Percentiles rank a stretch among this genome's conserved stretches.
These are phyloP conservation scores for Boletellus ananas DNA, from an alignment of 768 basidiomycete genomes.

Conservation along the genomic window DNA sequence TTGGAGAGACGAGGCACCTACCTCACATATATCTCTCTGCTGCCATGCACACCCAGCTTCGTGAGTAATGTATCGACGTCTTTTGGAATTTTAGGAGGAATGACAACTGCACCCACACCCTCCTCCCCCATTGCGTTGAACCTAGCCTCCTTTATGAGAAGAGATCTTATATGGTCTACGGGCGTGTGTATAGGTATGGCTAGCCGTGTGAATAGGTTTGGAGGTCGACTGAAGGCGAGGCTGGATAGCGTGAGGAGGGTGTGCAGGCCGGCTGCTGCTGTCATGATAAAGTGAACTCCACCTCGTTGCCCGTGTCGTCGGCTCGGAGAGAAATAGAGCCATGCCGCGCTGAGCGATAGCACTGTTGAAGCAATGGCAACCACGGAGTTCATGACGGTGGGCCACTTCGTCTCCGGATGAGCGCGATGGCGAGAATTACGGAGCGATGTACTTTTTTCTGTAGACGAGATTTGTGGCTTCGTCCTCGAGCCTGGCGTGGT, in stretches of 20 bases:
- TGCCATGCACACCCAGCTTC: slow-evolving; percentile 53
- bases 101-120: slow-evolving; percentile 3
- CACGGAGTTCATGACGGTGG: not conserved
- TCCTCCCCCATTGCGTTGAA: slow-evolving; percentile 24
- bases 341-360: slow-evolving; percentile 17
- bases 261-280: slow-evolving; percentile 13
- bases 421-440: not conserved
- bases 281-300: slow-evolving; percentile 3
- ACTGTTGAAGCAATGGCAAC: slow-evolving; percentile 10
- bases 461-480: no score
- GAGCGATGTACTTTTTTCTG: no score
- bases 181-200: slow-evolving; percentile 52
- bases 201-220: slow-evolving; percentile 60
- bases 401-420: not conserved
- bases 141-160: slow-evolving; percentile 42
- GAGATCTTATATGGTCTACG: slow-evolving; percentile 46
- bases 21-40: slow-evolving; percentile 58
- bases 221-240: slow-evolving; percentile 37
- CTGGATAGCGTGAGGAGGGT: slow-evolving; percentile 14
- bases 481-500: no score
- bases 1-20: slow-evolving; percentile 25
- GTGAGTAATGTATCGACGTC: slow-evolving; percentile 52
- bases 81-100: slow-evolving; percentile 36
- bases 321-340: slow-evolving; percentile 13
- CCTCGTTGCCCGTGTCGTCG: slow-evolving; percentile 2